A percentile compares a stretch with the other conserved stretches of the same genome.
phyloP scores from a whole-genome alignment of 2,329 filamentous ascomycete species.

The Cladosporium velox region DNA sequence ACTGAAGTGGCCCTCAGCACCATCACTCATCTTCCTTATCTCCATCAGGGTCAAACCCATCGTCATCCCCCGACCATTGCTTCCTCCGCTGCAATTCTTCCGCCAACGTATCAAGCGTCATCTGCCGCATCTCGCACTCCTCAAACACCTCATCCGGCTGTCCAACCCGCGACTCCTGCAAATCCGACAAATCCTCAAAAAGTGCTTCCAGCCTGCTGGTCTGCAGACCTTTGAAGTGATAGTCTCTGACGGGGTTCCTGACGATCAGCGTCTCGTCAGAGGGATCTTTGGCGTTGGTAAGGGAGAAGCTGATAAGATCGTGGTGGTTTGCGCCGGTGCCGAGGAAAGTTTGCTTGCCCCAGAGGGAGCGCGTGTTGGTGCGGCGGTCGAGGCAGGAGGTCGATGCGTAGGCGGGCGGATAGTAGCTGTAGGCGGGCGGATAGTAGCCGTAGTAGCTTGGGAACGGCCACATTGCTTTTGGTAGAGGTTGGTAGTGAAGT shows the following conservation, averaged over 20 bases:
- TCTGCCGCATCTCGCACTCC: not conserved
- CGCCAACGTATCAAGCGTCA: not conserved
- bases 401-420: not conserved
- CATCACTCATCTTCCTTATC: not conserved
- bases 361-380: not conserved
- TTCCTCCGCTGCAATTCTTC: not conserved
- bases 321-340: not conserved
- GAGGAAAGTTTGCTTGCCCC: not conserved
- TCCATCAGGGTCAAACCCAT: not conserved
- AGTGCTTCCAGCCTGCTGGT: not conserved
- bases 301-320: slow-evolving; percentile 9
- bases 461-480: not conserved
- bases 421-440: not conserved
- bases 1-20: not conserved
- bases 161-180: not conserved
- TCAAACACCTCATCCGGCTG: not conserved
- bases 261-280: not conserved
- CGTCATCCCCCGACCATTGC: not conserved
- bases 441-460: not conserved
- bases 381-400: slow-evolving; percentile 3
- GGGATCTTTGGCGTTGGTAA: not conserved
- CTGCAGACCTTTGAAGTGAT: not conserved
- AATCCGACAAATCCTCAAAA: not conserved
- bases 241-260: not conserved
- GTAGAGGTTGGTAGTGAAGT: not conserved